These are phyloP conservation scores for Amanita pseudoporphyria DNA, from an alignment of 768 basidiomycete species.

Conservation along the genomic window DNA sequence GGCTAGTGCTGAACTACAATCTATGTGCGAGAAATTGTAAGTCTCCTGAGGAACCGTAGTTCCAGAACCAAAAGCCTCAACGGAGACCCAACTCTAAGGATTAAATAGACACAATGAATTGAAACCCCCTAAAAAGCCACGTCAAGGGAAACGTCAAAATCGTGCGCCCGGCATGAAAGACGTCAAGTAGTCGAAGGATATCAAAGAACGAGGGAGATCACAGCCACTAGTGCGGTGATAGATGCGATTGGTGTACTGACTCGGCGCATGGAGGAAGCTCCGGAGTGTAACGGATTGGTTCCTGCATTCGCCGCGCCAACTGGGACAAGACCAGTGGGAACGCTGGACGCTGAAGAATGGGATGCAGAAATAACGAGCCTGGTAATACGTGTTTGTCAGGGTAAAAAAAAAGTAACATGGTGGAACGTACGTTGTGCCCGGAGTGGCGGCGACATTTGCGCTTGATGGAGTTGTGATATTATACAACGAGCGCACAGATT, in stretches of 20 bases:
- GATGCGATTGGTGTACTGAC: conserved; percentile 31
- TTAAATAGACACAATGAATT: background rate
- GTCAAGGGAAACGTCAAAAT: background rate
- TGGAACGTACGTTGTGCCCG: conserved; percentile 1
- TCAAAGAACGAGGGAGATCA: conserved; percentile 27
- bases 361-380: background rate
- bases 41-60: background rate
- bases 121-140: background rate
- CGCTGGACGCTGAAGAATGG: background rate
- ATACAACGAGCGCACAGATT: background rate
- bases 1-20: background rate
- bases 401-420: too few species aligned
- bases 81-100: background rate
- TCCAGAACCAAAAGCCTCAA: background rate
- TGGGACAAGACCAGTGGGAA: conserved; percentile 15
- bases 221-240: conserved; percentile 29
- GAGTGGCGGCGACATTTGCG: conserved; percentile 6
- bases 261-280: conserved; percentile 26
- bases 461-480: conserved; percentile 13
- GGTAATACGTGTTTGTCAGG: conserved; percentile 10
- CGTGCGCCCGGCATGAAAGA: background rate
- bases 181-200: conserved; percentile 17
- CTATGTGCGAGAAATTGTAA: background rate
- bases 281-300: conserved; percentile 24
- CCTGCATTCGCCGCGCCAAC: conserved; percentile 39